Percentiles rank a stretch among this genome's conserved stretches.
phyloP scores from a whole-genome alignment of 2,329 filamentous ascomycete genomes.

The Colletotrichum paranaense region DNA sequence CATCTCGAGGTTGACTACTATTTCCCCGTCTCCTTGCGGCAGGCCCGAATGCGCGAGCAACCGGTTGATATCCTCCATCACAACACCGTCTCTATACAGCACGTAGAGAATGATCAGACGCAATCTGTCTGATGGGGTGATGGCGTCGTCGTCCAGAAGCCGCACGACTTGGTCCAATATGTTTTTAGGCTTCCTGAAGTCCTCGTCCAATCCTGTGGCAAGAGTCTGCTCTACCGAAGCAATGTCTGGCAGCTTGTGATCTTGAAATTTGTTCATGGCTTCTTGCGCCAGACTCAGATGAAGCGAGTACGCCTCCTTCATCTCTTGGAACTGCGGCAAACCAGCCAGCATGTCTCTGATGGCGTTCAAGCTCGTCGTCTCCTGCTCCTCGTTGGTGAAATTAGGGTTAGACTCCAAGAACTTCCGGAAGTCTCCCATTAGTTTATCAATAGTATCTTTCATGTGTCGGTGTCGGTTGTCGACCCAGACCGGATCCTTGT shows the following conservation, averaged over 20 bases:
- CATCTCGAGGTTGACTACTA: constrained; percentile 82
- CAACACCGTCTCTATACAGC: constrained; percentile 86
- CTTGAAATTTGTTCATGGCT: constrained; percentile 93
- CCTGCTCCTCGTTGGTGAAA: constrained; percentile 80
- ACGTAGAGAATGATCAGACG: constrained; percentile 88
- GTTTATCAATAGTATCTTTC: constrained; percentile 95
- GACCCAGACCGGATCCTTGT: constrained; percentile 95
- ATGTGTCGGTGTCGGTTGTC: constrained; percentile 95
- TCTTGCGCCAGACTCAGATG: constrained; percentile 98
- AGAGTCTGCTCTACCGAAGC: constrained; percentile 91
- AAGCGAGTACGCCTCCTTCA: constrained; percentile 94
- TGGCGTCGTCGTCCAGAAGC: constrained; percentile 85
- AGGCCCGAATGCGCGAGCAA: constrained; percentile 86
- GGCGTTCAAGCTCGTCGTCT: constrained; percentile 83
- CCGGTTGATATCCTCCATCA: constrained; percentile 85
- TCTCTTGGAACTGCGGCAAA: constrained; percentile 92
- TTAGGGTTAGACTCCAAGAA: constrained; percentile 93
- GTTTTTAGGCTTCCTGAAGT: constrained; percentile 90
- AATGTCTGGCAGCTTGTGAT: constrained; percentile 85
- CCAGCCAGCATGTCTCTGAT: constrained; percentile 98
- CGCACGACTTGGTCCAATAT: constrained; percentile 86
- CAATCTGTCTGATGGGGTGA: constrained; percentile 79
- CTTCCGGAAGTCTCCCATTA: constrained; percentile 91
- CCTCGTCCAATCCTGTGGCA: constrained; percentile 92
- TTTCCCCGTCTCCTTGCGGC: constrained; percentile 77